Percentiles rank a stretch among this genome's conserved stretches.
These are phyloP conservation scores for Schwanniomyces occidentalis DNA, from an alignment of 805 yeast species.

Conservation along the genomic window DNA sequence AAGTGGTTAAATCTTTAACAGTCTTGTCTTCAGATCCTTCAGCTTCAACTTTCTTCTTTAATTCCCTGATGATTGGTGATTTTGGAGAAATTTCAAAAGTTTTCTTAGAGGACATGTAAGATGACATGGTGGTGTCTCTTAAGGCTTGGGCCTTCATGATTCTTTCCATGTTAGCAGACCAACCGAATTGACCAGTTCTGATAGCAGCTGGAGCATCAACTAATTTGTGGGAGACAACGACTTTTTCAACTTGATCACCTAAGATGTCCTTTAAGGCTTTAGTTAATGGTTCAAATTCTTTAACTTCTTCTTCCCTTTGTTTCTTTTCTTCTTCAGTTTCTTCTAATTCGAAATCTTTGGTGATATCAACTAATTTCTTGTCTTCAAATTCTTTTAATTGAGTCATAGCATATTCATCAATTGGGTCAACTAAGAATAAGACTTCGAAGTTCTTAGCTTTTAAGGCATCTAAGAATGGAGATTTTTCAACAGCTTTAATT, in stretches of 20 bases:
- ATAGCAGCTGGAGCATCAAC: constrained; percentile 99
- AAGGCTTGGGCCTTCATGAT: constrained; percentile 99
- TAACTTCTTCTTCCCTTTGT: constrained; percentile 88
- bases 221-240: constrained; percentile 94
- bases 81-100: constrained; percentile 98
- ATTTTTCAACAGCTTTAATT: constrained; percentile 94
- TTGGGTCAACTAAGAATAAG: constrained; percentile 96
- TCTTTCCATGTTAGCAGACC: constrained; percentile 99
- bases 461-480: constrained; percentile 98
- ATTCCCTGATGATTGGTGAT: constrained; percentile 92
- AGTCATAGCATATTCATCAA: constrained; percentile 99
- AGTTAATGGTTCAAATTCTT: constrained; percentile 90
- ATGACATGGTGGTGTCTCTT: constrained; percentile 97
- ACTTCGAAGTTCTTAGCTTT: constrained; percentile 99
- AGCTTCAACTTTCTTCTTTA: constrained; percentile 93
- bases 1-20: constrained; percentile 94
- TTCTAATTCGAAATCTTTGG: constrained; percentile 98
- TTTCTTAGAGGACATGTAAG: constrained; percentile 99
- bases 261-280: constrained; percentile 94
- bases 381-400: constrained; percentile 99
- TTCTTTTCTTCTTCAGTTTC: constrained; percentile 98
- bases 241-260: constrained; percentile 99
- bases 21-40: constrained; percentile 99
- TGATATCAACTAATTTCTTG: constrained; percentile 97
- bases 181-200: constrained; percentile 99